Conservation (phyloP, 2,329 filamentous ascomycete species). For the Trichophyton rubrum region DNA sequence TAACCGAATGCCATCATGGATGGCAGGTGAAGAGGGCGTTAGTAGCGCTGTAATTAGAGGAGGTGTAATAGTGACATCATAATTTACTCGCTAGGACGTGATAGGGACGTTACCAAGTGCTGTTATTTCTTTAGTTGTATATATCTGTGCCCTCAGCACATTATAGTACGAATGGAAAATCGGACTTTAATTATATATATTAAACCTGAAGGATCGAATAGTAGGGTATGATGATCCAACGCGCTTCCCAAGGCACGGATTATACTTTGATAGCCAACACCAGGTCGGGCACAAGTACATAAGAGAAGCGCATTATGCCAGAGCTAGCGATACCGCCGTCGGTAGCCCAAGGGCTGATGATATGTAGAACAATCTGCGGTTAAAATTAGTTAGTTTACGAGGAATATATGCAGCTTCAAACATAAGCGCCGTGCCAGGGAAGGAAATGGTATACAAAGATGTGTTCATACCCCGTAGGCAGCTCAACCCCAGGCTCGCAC, state of each 20-base stretch:
- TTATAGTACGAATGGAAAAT: not conserved
- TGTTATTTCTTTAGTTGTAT: too few relatives aligned
- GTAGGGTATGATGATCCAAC: not conserved
- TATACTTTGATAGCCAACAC: not conserved
- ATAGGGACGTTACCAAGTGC: not conserved
- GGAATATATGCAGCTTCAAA: not conserved
- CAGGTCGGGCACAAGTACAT: not conserved
- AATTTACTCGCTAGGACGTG: not conserved
- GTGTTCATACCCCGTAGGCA: slow-evolving; percentile 25
- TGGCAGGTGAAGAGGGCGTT: slow-evolving; percentile 76
- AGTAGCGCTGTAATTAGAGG: slow-evolving; percentile 57
- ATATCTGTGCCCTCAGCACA: too few relatives aligned
- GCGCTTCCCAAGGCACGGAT: not conserved
- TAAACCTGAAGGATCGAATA: not conserved
- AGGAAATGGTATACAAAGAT: slow-evolving; percentile 4
- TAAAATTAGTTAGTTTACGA: not conserved
- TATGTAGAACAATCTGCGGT: slow-evolving; percentile 30
- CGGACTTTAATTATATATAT: not conserved
- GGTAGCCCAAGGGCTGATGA: slow-evolving; percentile 27
- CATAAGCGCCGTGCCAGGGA: not conserved
- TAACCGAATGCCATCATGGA: slow-evolving; percentile 71
- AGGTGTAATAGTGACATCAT: slow-evolving; percentile 33
- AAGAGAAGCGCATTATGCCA: not conserved
- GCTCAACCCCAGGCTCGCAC: slow-evolving; percentile 30
- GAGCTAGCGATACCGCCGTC: slow-evolving; percentile 16